Percentiles rank a stretch among this genome's conserved stretches.
phyloP scores from a whole-genome alignment of 2,329 filamentous ascomycete genomes.

The Ilyonectria robusta region DNA sequence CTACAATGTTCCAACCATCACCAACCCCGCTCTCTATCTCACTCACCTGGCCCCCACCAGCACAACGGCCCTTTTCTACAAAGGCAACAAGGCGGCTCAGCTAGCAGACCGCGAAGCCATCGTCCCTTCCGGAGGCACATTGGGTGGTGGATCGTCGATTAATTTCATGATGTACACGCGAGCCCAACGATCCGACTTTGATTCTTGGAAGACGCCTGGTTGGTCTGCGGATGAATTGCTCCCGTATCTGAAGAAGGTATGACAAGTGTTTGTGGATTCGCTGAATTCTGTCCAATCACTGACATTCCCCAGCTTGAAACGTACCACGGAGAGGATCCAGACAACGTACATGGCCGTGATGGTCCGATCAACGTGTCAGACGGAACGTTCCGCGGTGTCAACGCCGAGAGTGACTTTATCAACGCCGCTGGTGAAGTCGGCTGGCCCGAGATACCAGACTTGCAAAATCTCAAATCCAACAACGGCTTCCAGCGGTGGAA shows the following conservation, averaged over 20 bases:
- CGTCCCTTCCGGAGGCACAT: conserved; percentile 46
- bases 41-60: conserved; percentile 41
- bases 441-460: conserved; percentile 65
- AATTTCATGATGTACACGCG: conserved; percentile 54
- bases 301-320: conserved; percentile 64
- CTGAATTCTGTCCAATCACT: not conserved
- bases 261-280: not conserved
- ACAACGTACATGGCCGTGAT: conserved; percentile 63
- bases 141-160: conserved; percentile 52
- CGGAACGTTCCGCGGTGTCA: conserved; percentile 60
- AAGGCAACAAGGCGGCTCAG: conserved; percentile 42
- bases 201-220: conserved; percentile 53
- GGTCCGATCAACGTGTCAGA: conserved; percentile 71
- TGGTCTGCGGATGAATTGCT: conserved; percentile 53
- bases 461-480: conserved; percentile 64
- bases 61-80: conserved; percentile 47
- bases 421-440: conserved; percentile 62
- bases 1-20: conserved; percentile 44
- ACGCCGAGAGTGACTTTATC: conserved; percentile 64
- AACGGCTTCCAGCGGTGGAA: conserved; percentile 51
- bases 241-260: conserved; percentile 52
- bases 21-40: conserved; percentile 48
- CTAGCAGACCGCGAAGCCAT: conserved; percentile 43
- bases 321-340: conserved; percentile 63
- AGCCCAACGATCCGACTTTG: conserved; percentile 51